Conservation (phyloP, 2,329 filamentous ascomycete species). For the Dactylellina cionopaga region DNA sequence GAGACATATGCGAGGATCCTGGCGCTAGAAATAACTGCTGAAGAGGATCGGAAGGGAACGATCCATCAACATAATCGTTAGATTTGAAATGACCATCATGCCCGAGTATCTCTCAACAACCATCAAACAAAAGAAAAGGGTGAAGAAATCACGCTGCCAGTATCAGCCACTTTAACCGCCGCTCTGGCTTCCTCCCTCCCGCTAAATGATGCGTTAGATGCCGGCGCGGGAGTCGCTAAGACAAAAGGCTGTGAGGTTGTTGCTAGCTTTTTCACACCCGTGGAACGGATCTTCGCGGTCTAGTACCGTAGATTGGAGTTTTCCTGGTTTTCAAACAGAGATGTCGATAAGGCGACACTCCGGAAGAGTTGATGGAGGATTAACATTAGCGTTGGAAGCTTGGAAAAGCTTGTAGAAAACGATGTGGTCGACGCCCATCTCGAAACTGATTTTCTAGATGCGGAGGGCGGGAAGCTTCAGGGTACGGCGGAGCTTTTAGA, state of each 20-base stretch:
- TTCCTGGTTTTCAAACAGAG: not conserved
- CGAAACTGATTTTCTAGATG: not conserved
- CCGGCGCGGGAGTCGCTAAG: not conserved
- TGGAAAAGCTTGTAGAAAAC: not conserved
- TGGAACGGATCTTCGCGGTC: slow-evolving; percentile 5
- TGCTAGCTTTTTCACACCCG: not conserved
- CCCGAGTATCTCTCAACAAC: not conserved
- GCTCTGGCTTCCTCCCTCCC: not conserved
- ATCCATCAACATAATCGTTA: slow-evolving; percentile 12
- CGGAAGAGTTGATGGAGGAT: not conserved
- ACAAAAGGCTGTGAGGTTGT: not conserved
- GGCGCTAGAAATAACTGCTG: not conserved
- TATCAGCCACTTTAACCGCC: not conserved
- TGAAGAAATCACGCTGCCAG: not conserved
- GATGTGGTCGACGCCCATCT: not conserved
- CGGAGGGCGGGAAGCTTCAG: not conserved
- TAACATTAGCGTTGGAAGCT: not conserved
- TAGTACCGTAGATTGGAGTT: slow-evolving; percentile 5
- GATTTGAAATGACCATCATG: not conserved
- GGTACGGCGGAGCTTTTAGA: not conserved
- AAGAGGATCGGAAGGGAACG: not conserved
- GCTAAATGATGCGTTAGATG: not conserved
- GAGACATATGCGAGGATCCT: not conserved
- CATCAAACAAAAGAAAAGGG: not conserved
- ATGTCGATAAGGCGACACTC: not conserved